These are phyloP conservation scores for Circinella minor DNA, from an alignment of 371 early-diverging fungal genomes.

Conservation along the genomic window DNA sequence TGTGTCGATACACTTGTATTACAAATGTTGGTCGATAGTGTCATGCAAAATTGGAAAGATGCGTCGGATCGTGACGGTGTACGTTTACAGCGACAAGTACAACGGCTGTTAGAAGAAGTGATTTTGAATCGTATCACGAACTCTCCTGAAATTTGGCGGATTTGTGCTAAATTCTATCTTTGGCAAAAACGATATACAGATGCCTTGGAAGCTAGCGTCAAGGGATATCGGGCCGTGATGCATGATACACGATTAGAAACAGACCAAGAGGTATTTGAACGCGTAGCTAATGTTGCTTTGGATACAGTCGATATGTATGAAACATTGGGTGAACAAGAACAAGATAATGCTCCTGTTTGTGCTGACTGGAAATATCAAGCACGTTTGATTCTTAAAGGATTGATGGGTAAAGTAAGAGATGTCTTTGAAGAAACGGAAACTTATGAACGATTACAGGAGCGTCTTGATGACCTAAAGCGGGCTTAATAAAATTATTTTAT, in stretches of 20 bases:
- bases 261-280: constrained; percentile 68
- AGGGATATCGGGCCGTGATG: constrained; percentile 82
- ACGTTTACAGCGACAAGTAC: constrained; percentile 47
- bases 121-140: constrained; percentile 79
- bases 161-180: constrained; percentile 78
- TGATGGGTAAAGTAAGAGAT: constrained; percentile 81
- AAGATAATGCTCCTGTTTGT: constrained; percentile 60
- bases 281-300: constrained; percentile 68
- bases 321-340: constrained; percentile 62
- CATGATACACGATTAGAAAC: constrained; percentile 75
- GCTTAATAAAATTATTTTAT: constrained; percentile 16
- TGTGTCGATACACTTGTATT: constrained; percentile 82
- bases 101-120: constrained; percentile 64
- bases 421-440: constrained; percentile 70
- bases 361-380: constrained; percentile 91
- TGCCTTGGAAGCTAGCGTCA: constrained; percentile 80
- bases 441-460: constrained; percentile 64
- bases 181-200: constrained; percentile 62
- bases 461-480: constrained; percentile 59
- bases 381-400: constrained; percentile 76
- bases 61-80: constrained; percentile 52
- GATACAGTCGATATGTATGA: constrained; percentile 83
- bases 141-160: constrained; percentile 77
- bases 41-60: constrained; percentile 70
- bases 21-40: constrained; percentile 71